These are phyloP conservation scores for Ceratocystiopsis minuta DNA, from an alignment of 2,329 filamentous ascomycete species.

Conservation along the genomic window DNA sequence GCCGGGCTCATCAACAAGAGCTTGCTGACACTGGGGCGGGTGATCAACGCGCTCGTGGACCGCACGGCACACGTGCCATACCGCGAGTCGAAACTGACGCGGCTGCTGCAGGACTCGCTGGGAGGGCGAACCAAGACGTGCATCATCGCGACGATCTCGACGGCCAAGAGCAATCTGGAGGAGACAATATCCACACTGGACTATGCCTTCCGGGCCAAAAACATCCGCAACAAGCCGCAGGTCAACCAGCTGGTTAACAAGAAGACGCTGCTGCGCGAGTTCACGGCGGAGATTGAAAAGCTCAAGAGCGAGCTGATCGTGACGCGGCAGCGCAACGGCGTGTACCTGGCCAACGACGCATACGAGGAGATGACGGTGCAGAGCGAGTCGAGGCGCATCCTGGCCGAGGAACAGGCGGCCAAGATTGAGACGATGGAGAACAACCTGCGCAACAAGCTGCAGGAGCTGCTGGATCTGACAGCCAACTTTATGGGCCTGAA, in stretches of 20 bases:
- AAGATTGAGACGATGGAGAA: conserved; percentile 84
- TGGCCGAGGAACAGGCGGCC: conserved; percentile 80
- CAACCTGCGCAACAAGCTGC: conserved; percentile 81
- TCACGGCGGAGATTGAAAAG: conserved; percentile 83
- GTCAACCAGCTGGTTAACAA: conserved; percentile 85
- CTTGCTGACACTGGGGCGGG: conserved; percentile 78
- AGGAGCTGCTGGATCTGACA: conserved; percentile 75
- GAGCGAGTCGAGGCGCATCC: conserved; percentile 78
- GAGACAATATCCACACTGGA: conserved; percentile 97
- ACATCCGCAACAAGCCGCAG: conserved; percentile 95
- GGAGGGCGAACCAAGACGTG: conserved; percentile 94
- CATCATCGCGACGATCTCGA: conserved; percentile 93
- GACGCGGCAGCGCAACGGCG: conserved; percentile 82
- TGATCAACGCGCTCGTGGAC: conserved; percentile 95
- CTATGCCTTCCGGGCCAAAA: conserved; percentile 95
- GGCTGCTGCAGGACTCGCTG: conserved; percentile 86
- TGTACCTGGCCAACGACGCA: conserved; percentile 75
- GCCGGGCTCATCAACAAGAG: conserved; percentile 98
- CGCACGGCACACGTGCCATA: conserved; percentile 74
- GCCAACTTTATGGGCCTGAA: conserved; percentile 77
- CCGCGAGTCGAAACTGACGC: conserved; percentile 88
- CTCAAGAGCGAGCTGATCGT: conserved; percentile 86
- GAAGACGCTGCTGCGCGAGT: conserved; percentile 78
- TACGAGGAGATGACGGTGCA: conserved; percentile 85
- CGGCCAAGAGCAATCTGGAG: conserved; percentile 85